Percentiles rank a stretch among this genome's conserved stretches.
Conservation (phyloP, 768 basidiomycete species). For the Tylopilus rubrobrunneus region DNA sequence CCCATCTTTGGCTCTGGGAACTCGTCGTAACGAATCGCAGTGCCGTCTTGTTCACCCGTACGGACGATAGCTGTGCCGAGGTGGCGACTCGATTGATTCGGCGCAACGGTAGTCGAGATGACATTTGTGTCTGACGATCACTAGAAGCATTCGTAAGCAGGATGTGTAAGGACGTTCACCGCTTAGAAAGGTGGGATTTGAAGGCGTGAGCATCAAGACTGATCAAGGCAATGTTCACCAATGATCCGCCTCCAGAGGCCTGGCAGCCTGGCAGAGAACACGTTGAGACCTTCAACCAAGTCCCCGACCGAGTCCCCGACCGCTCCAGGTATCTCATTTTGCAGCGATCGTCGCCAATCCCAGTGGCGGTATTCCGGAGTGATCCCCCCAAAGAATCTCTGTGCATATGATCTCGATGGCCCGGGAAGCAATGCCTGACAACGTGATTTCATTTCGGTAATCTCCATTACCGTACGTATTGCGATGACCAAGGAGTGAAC, state of each 20-base stretch:
- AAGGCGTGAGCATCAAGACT: background rate
- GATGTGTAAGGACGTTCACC: background rate
- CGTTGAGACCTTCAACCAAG: background rate
- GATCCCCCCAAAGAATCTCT: constrained; percentile 6
- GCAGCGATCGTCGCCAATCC: constrained; percentile 12
- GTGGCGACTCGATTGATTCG: constrained; percentile 8
- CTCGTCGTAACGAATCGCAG: background rate
- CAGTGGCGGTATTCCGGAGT: background rate
- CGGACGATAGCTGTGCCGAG: constrained; percentile 1
- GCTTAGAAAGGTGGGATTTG: constrained; percentile 1
- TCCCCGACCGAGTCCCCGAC: background rate
- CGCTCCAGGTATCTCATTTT: constrained; percentile 1
- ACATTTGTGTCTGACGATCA: constrained; percentile 6
- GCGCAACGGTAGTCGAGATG: background rate
- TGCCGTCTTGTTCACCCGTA: background rate
- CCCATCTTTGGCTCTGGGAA: background rate
- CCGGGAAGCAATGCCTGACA: constrained; percentile 3
- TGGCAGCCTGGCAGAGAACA: background rate
- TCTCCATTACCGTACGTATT: constrained; percentile 10
- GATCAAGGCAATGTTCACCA: background rate
- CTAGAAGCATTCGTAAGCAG: constrained; percentile 8
- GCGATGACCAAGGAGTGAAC: constrained; percentile 3
- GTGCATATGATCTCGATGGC: constrained; percentile 3
- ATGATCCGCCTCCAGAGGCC: background rate
- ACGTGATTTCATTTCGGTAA: constrained; percentile 28